Conservation (phyloP, 805 yeast genomes). For the Candida incommunis region DNA sequence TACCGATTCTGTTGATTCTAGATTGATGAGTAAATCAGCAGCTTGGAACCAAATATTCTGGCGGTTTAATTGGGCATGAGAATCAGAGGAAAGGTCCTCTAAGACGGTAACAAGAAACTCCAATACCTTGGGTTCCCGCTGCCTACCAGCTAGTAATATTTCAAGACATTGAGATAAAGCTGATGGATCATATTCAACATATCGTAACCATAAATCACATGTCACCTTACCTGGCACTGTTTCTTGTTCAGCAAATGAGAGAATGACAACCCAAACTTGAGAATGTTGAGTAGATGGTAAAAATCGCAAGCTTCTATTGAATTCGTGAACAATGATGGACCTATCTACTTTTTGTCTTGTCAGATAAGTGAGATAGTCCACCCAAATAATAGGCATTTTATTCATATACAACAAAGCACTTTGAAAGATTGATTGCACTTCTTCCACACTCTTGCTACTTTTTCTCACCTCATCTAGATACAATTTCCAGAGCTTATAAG, state of each 20-base stretch:
- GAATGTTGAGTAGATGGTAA: background rate
- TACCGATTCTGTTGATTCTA: background rate
- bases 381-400: background rate
- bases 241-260: background rate
- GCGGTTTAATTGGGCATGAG: background rate
- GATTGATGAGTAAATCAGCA: background rate
- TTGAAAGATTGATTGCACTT: background rate
- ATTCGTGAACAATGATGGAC: background rate
- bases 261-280: background rate
- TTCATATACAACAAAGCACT: background rate
- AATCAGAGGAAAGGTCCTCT: too few species aligned
- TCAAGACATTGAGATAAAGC: background rate
- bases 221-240: background rate
- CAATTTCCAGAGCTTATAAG: background rate
- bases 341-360: background rate
- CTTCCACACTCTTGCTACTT: background rate
- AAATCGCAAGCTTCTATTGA: background rate
- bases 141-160: background rate
- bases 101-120: background rate
- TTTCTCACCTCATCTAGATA: background rate
- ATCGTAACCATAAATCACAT: background rate
- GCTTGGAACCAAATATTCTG: background rate
- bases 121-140: background rate
- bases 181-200: background rate
- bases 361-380: background rate